These are phyloP conservation scores for Zygnema cylindricum DNA, from an alignment of 139 green algal genomes.

Conservation along the genomic window DNA sequence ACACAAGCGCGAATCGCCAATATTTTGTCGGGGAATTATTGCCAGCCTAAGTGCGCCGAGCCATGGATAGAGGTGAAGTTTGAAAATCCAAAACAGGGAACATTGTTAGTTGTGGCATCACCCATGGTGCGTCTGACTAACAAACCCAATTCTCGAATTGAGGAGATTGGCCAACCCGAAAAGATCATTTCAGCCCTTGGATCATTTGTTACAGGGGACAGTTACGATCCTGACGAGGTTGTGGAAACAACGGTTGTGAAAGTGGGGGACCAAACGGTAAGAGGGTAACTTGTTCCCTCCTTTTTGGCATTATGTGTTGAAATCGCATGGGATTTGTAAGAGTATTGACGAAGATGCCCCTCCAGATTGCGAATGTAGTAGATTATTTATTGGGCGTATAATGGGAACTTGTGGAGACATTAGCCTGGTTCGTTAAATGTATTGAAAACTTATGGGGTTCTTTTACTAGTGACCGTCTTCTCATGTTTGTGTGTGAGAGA, in stretches of 20 bases:
- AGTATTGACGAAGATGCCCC: too few relatives aligned
- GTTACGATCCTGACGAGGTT: constrained; percentile 70
- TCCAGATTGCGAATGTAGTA: too few relatives aligned
- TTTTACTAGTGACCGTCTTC: too few relatives aligned
- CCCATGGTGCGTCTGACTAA: constrained; percentile 77
- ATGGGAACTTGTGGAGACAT: too few relatives aligned
- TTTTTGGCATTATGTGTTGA: too few relatives aligned
- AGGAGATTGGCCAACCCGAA: constrained; percentile 73
- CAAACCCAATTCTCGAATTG: constrained; percentile 69
- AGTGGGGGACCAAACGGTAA: constrained; percentile 40
- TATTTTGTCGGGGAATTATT: constrained; percentile 67
- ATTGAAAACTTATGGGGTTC: too few relatives aligned
- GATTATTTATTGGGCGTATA: too few relatives aligned
- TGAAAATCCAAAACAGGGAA: constrained; percentile 45
- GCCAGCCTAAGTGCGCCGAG: constrained; percentile 68
- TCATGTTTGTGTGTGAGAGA: too few relatives aligned
- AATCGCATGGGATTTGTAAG: too few relatives aligned
- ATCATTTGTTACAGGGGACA: constrained; percentile 81
- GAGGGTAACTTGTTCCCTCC: neutral
- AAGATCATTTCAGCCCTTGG: constrained; percentile 73
- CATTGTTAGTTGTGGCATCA: constrained; percentile 75
- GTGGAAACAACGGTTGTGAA: constrained; percentile 58
- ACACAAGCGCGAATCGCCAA: constrained; percentile 60
- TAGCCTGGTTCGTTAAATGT: too few relatives aligned
- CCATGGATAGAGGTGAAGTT: constrained; percentile 66